Conservation (phyloP, 169 alveolate species). For the Perkinsus marinus region DNA sequence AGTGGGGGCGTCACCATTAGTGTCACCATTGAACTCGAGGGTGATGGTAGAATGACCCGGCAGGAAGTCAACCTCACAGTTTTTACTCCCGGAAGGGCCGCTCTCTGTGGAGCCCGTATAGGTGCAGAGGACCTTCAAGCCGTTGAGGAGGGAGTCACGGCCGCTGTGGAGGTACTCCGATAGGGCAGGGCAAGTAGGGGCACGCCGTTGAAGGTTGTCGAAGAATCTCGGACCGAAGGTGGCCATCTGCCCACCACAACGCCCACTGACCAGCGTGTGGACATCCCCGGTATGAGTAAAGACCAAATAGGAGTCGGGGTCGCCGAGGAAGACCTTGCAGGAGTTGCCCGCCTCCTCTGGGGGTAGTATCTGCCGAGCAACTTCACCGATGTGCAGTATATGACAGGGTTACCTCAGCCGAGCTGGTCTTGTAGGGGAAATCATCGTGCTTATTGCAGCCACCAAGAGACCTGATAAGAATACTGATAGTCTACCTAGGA, state of each 20-base stretch:
- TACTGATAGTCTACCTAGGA: neutral
- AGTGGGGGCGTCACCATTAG: neutral
- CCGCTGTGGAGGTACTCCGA: neutral
- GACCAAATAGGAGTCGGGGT: neutral
- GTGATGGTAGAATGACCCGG: neutral
- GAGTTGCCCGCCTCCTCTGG: neutral
- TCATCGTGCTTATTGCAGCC: neutral
- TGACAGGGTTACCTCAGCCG: neutral
- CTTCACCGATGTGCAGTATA: neutral
- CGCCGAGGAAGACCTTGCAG: neutral
- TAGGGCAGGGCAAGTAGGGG: neutral
- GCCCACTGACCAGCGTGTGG: neutral
- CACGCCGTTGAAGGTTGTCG: neutral
- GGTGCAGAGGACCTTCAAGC: neutral
- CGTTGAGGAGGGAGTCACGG: neutral
- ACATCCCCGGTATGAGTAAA: neutral
- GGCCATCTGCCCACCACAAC: neutral
- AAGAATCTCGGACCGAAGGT: neutral
- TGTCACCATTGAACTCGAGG: neutral
- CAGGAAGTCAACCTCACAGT: neutral
- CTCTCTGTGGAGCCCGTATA: neutral
- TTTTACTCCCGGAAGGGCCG: neutral
- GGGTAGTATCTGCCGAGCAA: neutral
- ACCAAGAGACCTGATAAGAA: neutral
- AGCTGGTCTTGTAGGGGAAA: neutral